Conservation (phyloP, 1,284 basidiomycete genomes). For the Ustilago hordei region DNA sequence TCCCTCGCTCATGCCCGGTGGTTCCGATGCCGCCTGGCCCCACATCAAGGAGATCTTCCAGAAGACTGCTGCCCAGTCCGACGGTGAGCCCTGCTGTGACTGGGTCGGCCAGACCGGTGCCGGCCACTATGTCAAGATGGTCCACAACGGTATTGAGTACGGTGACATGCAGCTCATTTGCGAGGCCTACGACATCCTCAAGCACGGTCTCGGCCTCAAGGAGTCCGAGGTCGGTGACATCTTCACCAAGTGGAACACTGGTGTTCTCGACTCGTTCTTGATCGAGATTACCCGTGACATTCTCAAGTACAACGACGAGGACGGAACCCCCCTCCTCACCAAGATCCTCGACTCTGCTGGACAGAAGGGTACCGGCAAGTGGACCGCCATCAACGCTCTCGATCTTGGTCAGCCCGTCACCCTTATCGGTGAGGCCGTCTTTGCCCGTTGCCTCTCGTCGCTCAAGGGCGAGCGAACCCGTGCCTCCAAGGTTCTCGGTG, state of each 20-base stretch:
- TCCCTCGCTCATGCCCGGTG: slow-evolving; percentile 99
- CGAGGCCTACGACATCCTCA: slow-evolving; percentile 87
- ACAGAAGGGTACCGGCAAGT: slow-evolving; percentile 99
- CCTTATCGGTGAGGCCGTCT: slow-evolving; percentile 98
- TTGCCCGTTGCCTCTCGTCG: slow-evolving; percentile 96
- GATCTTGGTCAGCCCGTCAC: slow-evolving; percentile 92
- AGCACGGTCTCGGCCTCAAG: slow-evolving; percentile 87
- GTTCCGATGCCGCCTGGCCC: slow-evolving; percentile 92
- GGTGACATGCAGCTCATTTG: slow-evolving; percentile 99
- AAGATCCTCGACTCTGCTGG: slow-evolving; percentile 90
- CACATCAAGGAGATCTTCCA: slow-evolving; percentile 99
- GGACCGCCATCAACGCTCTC: slow-evolving; percentile 98
- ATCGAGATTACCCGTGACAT: slow-evolving; percentile 80
- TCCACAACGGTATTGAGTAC: slow-evolving; percentile 92
- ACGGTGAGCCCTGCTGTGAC: slow-evolving; percentile 98
- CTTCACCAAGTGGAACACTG: slow-evolving; percentile 86
- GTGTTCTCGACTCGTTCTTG: slow-evolving; percentile 98
- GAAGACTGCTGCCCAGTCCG: slow-evolving; percentile 92
- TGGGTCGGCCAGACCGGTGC: slow-evolving; percentile 98
- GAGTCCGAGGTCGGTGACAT: slow-evolving; percentile 68
- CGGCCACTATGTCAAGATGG: slow-evolving; percentile 98
- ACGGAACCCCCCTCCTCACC: slow-evolving; percentile 87
- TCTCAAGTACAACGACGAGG: slow-evolving; percentile 82
- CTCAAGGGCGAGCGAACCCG: slow-evolving; percentile 97
- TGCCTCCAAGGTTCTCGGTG: slow-evolving; percentile 89